These are phyloP conservation scores for Diaporthe destruens DNA, from an alignment of 2,329 filamentous ascomycete genomes.

Conservation along the genomic window DNA sequence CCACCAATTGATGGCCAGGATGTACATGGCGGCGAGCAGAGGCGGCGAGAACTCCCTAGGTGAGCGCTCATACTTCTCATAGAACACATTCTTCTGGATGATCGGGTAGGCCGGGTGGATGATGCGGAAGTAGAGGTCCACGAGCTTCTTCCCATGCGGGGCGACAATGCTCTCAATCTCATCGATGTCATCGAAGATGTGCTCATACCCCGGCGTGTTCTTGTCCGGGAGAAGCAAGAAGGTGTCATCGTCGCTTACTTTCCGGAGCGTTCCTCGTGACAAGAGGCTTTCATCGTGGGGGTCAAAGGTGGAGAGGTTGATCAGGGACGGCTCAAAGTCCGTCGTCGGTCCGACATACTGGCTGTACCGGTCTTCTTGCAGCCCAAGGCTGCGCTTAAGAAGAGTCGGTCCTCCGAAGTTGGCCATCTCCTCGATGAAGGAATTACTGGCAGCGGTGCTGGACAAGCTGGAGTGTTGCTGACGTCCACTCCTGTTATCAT, in stretches of 20 bases:
- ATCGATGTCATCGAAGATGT: constrained; percentile 75
- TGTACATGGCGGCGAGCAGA: constrained; percentile 70
- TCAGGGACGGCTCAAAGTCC: constrained; percentile 85
- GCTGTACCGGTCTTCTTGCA: constrained; percentile 83
- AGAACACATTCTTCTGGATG: constrained; percentile 71
- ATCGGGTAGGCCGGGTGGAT: constrained; percentile 71
- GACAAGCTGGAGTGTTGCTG: constrained; percentile 70
- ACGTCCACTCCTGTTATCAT: constrained; percentile 65
- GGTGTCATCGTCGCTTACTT: constrained; percentile 82
- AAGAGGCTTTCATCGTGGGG: constrained; percentile 84
- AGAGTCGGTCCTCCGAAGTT: constrained; percentile 76
- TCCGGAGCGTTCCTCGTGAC: constrained; percentile 76
- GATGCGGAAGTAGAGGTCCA: constrained; percentile 76
- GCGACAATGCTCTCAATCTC: constrained; percentile 73
- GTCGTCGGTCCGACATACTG: constrained; percentile 88
- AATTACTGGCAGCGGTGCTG: constrained; percentile 72
- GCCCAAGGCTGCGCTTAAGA: constrained; percentile 77
- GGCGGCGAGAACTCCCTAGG: constrained; percentile 71
- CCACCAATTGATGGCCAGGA: constrained; percentile 73
- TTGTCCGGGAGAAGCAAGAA: constrained; percentile 85
- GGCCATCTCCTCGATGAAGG: constrained; percentile 77
- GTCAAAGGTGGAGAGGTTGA: constrained; percentile 84
- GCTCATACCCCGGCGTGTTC: constrained; percentile 78
- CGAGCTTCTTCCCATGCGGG: constrained; percentile 71
- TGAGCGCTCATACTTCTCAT: constrained; percentile 70